Evolutionary conservation across 2,329 filamentous ascomycete genomes (phyloP), one percentile per base, ranked within the genome.

Genomic region (Aspergillus latus): DNA sequence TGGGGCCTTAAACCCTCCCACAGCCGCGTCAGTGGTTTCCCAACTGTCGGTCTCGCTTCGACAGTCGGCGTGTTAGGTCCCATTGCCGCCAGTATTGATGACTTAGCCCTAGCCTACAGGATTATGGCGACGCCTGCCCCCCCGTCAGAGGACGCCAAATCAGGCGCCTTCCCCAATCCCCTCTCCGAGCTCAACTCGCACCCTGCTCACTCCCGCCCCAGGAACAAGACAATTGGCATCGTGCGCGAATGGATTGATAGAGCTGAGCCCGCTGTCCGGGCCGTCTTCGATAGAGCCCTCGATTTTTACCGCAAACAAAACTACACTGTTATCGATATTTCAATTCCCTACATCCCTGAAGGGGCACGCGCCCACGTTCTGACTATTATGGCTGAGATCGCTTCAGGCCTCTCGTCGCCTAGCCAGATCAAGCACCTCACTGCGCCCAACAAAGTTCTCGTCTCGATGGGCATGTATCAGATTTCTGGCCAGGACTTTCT

Each of bases 1-100:
- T 96, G 88, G 72, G 91, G 91, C 2, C 80, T 96, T 57, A 96
- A 96, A 73, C 80, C 90, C 1, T 87, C 84, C 0, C 88, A 94
- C 68, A 83, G 87, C 66, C 86, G 91, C 37, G 82, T 89, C 5
- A 82, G 82, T 43, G 78, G 59, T 48, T 77, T 78, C 3, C 88
- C 88, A 0, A 81, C 84, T 1, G 73, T 78, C 11, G 83, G 83
- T 56, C 78, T 85, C 50, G 82, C 82, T 26, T 78, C 80, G 34
- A 88, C 83, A 0, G 86, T 85, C 34, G 84, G 82, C 54, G 87
- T 94, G 13, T 78, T 84, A 5, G 90, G 90, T 0, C 92, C 92
- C 6, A 82, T 96, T 66, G 88, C 90, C 13, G 82, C 84, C 47
- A 93, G 82, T 53, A 89, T 89, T 60, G 79, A 86, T 37, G 92